Conservation (phyloP, 2,329 filamentous ascomycete species). For the Penicillium sp. region DNA sequence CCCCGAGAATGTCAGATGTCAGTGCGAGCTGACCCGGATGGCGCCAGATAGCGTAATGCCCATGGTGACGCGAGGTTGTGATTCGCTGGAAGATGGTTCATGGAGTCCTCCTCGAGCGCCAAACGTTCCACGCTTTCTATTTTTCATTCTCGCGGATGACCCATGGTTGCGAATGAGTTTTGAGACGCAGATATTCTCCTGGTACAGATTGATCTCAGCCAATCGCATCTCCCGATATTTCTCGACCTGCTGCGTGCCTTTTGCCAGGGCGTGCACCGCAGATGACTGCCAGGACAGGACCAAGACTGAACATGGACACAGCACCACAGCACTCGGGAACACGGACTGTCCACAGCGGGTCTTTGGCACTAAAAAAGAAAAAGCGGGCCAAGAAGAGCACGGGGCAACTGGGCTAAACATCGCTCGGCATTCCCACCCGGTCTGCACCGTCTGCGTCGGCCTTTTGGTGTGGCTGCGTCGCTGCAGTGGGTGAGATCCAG, state of each 20-base stretch:
- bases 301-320: background rate
- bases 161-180: constrained; percentile 5
- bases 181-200: constrained; percentile 1
- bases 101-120: constrained; percentile 11
- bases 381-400: constrained; percentile 26
- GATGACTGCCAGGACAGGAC: background rate
- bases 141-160: constrained; percentile 11
- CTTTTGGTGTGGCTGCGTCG: constrained; percentile 20
- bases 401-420: constrained; percentile 20
- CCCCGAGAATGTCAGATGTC: constrained; percentile 31
- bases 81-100: constrained; percentile 20
- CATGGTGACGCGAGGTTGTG: constrained; percentile 5
- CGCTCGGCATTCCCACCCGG: constrained; percentile 29
- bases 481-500: constrained; percentile 7
- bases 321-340: constrained; percentile 5
- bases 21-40: constrained; percentile 30
- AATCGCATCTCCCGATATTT: background rate
- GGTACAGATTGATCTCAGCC: background rate
- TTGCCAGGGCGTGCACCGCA: constrained; percentile 1
- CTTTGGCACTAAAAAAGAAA: constrained; percentile 10
- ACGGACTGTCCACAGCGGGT: constrained; percentile 9
- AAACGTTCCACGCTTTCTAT: constrained; percentile 18
- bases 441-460: constrained; percentile 16
- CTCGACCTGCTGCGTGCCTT: background rate
- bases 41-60: constrained; percentile 21